phyloP scores from a whole-genome alignment of 345 rosid species.

The Citrus reticulata region DNA sequence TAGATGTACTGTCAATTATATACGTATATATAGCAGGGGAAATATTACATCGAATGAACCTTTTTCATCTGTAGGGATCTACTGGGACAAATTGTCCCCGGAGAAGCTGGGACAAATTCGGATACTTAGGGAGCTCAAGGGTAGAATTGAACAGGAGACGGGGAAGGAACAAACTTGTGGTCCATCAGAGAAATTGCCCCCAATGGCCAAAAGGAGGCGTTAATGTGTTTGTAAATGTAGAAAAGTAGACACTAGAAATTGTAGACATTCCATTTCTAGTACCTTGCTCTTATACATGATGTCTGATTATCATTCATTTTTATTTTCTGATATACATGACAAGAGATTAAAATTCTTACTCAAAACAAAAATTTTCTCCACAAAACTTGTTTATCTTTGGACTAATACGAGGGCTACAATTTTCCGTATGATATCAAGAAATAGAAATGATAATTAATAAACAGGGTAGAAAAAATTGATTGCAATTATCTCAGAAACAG shows the following conservation, averaged over 20 bases:
- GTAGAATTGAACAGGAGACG: slow-evolving; percentile 54
- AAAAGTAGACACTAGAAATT: background rate
- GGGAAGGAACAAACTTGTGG: slow-evolving; percentile 70
- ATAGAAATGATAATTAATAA: too few relatives aligned
- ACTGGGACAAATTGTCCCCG: slow-evolving; percentile 79
- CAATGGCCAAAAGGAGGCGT: slow-evolving; percentile 51
- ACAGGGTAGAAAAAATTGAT: background rate
- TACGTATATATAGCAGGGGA: background rate
- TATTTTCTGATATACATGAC: too few relatives aligned
- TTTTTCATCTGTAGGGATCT: slow-evolving; percentile 46
- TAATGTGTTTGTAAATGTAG: background rate
- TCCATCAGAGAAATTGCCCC: slow-evolving; percentile 71
- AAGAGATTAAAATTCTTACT: background rate
- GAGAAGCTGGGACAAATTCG: slow-evolving; percentile 78
- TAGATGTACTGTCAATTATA: background rate
- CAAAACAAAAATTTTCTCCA: background rate
- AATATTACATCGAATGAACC: background rate
- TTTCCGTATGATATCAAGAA: too few relatives aligned
- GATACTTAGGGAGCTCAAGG: slow-evolving; percentile 74
- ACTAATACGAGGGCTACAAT: background rate
- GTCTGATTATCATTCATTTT: background rate
- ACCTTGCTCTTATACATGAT: background rate
- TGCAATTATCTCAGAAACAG: too few relatives aligned
- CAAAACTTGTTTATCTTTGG: background rate
- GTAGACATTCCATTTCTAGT: background rate